These are phyloP conservation scores for Botryosphaeria dothidea DNA, from an alignment of 2,329 filamentous ascomycete genomes.

Conservation along the genomic window DNA sequence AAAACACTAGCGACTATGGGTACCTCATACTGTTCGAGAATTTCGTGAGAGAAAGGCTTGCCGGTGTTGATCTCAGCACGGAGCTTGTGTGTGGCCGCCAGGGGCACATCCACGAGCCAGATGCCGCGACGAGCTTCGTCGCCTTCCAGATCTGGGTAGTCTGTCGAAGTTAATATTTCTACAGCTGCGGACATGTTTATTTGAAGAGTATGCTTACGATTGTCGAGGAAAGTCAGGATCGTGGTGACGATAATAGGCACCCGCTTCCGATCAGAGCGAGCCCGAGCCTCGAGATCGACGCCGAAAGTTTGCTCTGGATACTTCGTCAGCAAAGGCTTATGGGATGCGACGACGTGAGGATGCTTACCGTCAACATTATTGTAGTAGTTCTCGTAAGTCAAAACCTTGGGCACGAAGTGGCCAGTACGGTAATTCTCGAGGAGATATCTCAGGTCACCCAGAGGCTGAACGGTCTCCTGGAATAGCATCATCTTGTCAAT, in stretches of 20 bases:
- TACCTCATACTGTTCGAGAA: constrained; percentile 86
- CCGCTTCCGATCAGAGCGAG: constrained; percentile 90
- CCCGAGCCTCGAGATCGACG: constrained; percentile 93
- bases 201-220: constrained; percentile 53
- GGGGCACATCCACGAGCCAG: constrained; percentile 90
- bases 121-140: constrained; percentile 90
- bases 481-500: constrained; percentile 99
- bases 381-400: constrained; percentile 98
- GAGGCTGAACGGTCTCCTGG: constrained; percentile 96
- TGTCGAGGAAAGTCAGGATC: constrained; percentile 90
- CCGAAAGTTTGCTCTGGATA: constrained; percentile 85
- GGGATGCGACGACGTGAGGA: no score
- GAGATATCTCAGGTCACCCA: constrained; percentile 86
- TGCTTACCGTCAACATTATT: constrained; percentile 78
- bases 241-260: constrained; percentile 91
- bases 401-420: constrained; percentile 84
- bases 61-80: constrained; percentile 84
- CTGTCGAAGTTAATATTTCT: constrained; percentile 29
- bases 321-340: background rate
- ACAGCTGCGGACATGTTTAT: constrained; percentile 18
- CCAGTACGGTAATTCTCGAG: constrained; percentile 97
- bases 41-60: constrained; percentile 72
- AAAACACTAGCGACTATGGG: constrained; percentile 89
- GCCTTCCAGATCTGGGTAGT: constrained; percentile 95
- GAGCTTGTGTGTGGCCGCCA: constrained; percentile 81